phyloP scores from a whole-genome alignment of 768 basidiomycete genomes.

The Boletus rubescentipes region DNA sequence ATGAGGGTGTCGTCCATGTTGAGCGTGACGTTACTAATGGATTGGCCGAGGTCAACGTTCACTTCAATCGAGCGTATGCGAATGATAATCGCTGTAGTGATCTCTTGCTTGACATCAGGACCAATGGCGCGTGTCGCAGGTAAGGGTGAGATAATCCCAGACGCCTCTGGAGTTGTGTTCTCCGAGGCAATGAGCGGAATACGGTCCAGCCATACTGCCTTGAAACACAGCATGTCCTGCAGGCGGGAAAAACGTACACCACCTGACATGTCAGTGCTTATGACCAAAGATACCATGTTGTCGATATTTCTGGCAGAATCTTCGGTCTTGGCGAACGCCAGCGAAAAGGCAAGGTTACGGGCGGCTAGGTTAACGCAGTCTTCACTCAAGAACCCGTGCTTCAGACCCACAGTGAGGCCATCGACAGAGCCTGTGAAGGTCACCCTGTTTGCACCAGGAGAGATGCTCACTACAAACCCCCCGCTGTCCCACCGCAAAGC shows the following conservation, averaged over 20 bases:
- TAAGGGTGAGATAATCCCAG: constrained; percentile 18
- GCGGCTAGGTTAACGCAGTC: constrained; percentile 80
- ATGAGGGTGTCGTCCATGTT: constrained; percentile 63
- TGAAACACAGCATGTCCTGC: constrained; percentile 92
- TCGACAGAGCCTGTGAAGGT: constrained; percentile 78
- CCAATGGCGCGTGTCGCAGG: constrained; percentile 12
- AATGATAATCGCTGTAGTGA: constrained; percentile 64
- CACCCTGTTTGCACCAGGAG: constrained; percentile 69
- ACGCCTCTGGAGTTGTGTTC: constrained; percentile 17
- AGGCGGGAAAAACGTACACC: constrained; percentile 80
- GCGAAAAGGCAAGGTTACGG: constrained; percentile 77
- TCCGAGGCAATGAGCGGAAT: constrained; percentile 70
- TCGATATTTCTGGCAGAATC: constrained; percentile 34
- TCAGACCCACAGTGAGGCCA: constrained; percentile 76
- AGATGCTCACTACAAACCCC: constrained; percentile 79
- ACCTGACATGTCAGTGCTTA: constrained; percentile 86
- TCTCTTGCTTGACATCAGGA: constrained; percentile 36
- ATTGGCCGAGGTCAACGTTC: constrained; percentile 81
- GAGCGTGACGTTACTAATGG: constrained; percentile 71
- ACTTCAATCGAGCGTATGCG: constrained; percentile 73
- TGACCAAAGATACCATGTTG: constrained; percentile 65
- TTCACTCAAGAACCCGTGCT: constrained; percentile 83
- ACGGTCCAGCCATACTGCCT: constrained; percentile 90
- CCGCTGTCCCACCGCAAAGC: constrained; percentile 93
- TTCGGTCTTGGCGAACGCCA: constrained; percentile 60